Conservation (phyloP, 192 early-diverging fungal species). For the Entophlyctis luteolus region DNA sequence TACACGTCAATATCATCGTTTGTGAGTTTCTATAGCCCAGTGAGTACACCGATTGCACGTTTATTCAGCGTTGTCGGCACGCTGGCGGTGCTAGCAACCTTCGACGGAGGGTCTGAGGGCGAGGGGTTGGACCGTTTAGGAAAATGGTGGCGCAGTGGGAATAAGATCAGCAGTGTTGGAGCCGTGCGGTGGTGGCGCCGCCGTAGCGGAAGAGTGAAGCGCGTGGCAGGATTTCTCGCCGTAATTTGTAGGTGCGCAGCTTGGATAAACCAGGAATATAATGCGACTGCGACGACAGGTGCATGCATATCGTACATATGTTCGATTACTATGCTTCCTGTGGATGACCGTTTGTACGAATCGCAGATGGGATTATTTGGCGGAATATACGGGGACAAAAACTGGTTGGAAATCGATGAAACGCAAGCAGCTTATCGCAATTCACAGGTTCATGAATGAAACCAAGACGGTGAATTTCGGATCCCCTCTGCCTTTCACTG, state of each 20-base stretch:
- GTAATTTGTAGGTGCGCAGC: conserved; percentile 5
- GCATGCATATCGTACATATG: conserved; percentile 5
- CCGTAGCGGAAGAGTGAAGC: conserved; percentile 10
- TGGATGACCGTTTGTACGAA: conserved; percentile 25
- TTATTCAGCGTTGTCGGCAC: conserved; percentile 21
- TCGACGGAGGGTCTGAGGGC: conserved; percentile 15
- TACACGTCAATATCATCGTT: neutral
- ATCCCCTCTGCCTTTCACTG: neutral
- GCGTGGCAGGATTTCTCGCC: conserved; percentile 9
- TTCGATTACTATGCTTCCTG: conserved; percentile 13
- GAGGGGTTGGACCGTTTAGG: neutral
- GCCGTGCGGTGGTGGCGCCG: conserved; percentile 26
- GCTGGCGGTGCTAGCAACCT: neutral
- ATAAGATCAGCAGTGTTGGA: neutral
- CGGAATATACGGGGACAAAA: conserved; percentile 13
- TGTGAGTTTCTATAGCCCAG: conserved; percentile 15
- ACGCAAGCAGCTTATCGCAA: neutral
- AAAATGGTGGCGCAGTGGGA: conserved; percentile 11
- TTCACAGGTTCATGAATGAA: conserved; percentile 2
- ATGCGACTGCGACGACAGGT: neutral
- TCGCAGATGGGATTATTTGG: conserved; percentile 23
- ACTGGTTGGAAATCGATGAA: conserved; percentile 5
- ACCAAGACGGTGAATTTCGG: neutral
- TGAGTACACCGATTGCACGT: conserved; percentile 9
- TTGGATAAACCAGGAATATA: neutral